Evolutionary conservation across 441 rosid genomes (phyloP).

Genomic region (Biscutella auriculata): DNA sequence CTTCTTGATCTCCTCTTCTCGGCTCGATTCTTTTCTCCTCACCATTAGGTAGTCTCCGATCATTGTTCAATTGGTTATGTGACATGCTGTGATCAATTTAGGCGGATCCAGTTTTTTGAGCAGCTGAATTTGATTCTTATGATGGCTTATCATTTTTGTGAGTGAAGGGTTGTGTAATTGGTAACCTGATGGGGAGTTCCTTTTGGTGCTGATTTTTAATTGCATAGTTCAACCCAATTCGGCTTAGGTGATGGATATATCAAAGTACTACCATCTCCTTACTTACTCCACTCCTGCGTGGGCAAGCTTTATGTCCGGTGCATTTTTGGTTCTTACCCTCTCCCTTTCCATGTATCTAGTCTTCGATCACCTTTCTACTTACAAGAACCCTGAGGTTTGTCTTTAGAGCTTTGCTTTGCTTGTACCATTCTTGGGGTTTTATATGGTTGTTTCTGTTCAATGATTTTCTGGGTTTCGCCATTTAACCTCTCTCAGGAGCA

Average conservation of each 20-base stretch:
- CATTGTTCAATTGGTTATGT: background rate
- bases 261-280: conserved; percentile 27
- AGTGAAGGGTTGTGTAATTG: too few relatives aligned
- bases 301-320: conserved; percentile 59
- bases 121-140: background rate
- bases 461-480: too few relatives aligned
- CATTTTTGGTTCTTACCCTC: conserved; percentile 46
- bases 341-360: conserved; percentile 66
- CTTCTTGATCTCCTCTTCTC: background rate
- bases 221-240: background rate
- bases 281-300: conserved; percentile 64
- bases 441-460: background rate
- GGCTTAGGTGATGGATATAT: conserved; percentile 37
- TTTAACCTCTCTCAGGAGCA: conserved; percentile 55
- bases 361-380: conserved; percentile 87
- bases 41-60: background rate
- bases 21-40: too few relatives aligned
- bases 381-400: conserved; percentile 92
- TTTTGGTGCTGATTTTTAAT: background rate
- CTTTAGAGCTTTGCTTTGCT: background rate
- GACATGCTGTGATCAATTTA: background rate
- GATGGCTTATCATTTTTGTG: background rate
- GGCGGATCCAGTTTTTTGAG: background rate
- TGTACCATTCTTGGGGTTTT: background rate
- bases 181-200: background rate